These are phyloP conservation scores for Daldinia loculata DNA, from an alignment of 495 filamentous ascomycete genomes.

Conservation along the genomic window DNA sequence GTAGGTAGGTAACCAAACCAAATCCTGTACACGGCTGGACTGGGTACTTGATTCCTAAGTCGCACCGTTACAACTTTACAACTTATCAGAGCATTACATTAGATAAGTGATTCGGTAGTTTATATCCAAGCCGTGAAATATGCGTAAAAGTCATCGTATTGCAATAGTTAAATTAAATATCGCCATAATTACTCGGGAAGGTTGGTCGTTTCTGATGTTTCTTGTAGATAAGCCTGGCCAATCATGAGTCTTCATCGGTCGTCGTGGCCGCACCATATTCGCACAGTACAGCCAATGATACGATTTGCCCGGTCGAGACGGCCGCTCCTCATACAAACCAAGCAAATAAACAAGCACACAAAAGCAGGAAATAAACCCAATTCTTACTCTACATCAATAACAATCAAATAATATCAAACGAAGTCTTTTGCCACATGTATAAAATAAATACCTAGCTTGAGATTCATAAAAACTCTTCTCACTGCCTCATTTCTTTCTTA, in stretches of 20 bases:
- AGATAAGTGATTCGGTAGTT: background rate
- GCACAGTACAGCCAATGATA: background rate
- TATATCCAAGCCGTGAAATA: background rate
- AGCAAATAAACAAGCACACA: background rate
- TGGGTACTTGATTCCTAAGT: background rate
- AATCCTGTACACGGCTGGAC: background rate
- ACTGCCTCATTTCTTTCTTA: background rate
- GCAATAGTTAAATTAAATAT: conserved; percentile 3
- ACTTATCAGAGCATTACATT: background rate
- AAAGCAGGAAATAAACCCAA: background rate
- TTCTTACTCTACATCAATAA: background rate
- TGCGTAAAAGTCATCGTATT: background rate
- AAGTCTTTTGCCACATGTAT: background rate
- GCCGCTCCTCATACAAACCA: background rate
- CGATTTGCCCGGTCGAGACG: background rate
- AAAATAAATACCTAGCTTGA: background rate
- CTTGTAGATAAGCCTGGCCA: background rate
- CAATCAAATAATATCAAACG: background rate
- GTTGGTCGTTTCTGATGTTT: background rate
- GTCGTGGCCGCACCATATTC: background rate
- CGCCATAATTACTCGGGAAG: background rate
- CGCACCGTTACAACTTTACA: background rate
- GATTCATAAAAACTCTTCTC: background rate
- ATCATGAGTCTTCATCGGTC: background rate
- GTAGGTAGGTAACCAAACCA: background rate